These are phyloP conservation scores for Poa pratensis DNA, from an alignment of 176 grass and related monocot genomes.

Conservation along the genomic window DNA sequence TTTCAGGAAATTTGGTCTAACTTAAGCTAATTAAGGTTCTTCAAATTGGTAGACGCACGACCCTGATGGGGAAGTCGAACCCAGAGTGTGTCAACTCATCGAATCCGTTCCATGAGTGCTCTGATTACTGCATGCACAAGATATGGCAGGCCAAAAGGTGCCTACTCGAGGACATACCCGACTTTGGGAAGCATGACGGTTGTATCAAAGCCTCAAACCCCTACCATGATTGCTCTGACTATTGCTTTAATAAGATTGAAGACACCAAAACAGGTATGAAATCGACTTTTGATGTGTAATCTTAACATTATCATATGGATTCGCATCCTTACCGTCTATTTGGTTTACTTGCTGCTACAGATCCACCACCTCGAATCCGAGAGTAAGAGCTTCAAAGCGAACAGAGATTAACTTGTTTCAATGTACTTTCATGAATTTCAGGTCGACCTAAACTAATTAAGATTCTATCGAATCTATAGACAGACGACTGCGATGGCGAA, in stretches of 20 bases:
- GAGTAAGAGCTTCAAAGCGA: neutral
- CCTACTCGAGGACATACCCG: constrained; percentile 18
- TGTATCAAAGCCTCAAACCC: constrained; percentile 77
- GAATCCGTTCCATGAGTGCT: constrained; percentile 74
- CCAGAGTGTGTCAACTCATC: constrained; percentile 76
- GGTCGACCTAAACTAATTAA: constrained; percentile 3
- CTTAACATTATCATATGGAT: neutral
- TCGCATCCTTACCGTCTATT: too few relatives aligned
- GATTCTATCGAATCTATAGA: neutral
- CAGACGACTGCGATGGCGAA: neutral
- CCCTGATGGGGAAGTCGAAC: constrained; percentile 30
- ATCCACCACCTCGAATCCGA: neutral
- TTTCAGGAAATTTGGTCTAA: neutral
- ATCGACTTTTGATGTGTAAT: neutral
- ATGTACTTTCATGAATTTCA: neutral
- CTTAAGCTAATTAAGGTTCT: constrained; percentile 21
- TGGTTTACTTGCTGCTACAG: too few relatives aligned
- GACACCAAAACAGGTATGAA: constrained; percentile 43
- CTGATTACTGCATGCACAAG: constrained; percentile 63
- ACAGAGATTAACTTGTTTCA: neutral
- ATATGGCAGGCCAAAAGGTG: constrained; percentile 59
- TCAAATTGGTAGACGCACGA: neutral
- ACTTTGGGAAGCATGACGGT: constrained; percentile 33
- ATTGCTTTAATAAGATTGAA: constrained; percentile 67
- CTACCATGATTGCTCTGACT: constrained; percentile 67